Conservation (phyloP, 257 asterid genomes). For the Ligustrum vulgare region DNA sequence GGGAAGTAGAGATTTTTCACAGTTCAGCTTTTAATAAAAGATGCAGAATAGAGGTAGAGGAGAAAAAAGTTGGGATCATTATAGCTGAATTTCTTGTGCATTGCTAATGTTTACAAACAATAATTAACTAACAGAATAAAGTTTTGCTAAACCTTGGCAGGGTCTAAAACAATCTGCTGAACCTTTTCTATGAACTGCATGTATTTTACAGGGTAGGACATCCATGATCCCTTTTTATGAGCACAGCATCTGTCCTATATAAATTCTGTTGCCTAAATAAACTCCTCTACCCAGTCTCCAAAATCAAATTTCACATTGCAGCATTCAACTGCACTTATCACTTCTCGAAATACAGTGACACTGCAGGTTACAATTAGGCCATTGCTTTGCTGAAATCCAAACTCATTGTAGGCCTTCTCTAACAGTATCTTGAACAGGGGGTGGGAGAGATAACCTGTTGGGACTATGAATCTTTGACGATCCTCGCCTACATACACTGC, state of each 20-base stretch:
- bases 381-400: constrained; percentile 53
- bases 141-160: no score
- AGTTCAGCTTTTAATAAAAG: no score
- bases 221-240: no score
- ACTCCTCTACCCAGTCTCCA: constrained; percentile 63
- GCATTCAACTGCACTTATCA: constrained; percentile 58
- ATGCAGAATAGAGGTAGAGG: no score
- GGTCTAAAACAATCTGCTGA: no score
- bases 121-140: no score
- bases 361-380: constrained; percentile 78
- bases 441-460: constrained; percentile 74
- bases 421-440: constrained; percentile 77
- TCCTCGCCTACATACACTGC: constrained; percentile 78
- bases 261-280: constrained; percentile 31
- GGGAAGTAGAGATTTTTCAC: no score
- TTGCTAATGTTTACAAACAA: no score
- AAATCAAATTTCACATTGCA: constrained; percentile 66
- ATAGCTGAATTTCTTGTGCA: no score
- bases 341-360: constrained; percentile 62
- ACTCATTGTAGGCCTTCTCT: constrained; percentile 78
- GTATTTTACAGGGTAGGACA: no score
- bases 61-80: no score
- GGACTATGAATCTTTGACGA: constrained; percentile 59
- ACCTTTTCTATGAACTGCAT: no score
- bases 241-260: not conserved